Base-by-base conservation (phyloP, 345 rosid species). In the Noccaea caerulescens region DNA sequence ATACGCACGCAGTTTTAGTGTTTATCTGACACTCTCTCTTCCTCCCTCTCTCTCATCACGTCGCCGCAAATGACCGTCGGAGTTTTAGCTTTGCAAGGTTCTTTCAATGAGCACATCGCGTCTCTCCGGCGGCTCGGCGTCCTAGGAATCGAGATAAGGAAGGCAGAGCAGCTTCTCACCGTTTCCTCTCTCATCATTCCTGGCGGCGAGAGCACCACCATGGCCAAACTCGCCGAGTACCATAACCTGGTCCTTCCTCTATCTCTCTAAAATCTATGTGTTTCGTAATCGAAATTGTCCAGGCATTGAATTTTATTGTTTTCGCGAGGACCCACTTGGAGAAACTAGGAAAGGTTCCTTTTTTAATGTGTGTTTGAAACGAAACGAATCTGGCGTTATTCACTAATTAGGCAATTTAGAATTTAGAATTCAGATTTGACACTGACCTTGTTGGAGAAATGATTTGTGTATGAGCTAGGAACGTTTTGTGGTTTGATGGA, bases 141-240 rank as follows among this genome's bases (percentile, higher is more conserved):
- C 54, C 91, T 88, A 72, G 93, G 99, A 34, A 80, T 88, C 51
- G 93, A 91, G 84, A 84, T 94, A 72, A 86, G 84, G 85, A 94
- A 89, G 76, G 84, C 97, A 3, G 97, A 86, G 30, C 96, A 93
- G 83, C 91, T 94, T 64, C 69, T 77, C 41, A 50, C 67, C 66
- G 85, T 94, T 54, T 78, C 79, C 54, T 94, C 96, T 36, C 90
- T 94, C 53, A 94, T 94, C 69, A 94, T 94, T 54, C 99, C 97
- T 36, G 99, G 99, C 2, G 99, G 99, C 33, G 99, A 94, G 79
- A 94, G 97, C 86, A 94, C 97, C 79, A 89, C 97, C 76, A 94
- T 94, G 99, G 96, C 99, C 72, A 94, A 89, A 77, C 99, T 94
- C 68, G 97, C 99, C 12, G 84, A 88, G 75, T 88, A 67, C 67